Percentiles rank a stretch among this genome's conserved stretches.
These are phyloP conservation scores for Epichloe glyceriae DNA, from an alignment of 2,329 filamentous ascomycete species.

Conservation along the genomic window DNA sequence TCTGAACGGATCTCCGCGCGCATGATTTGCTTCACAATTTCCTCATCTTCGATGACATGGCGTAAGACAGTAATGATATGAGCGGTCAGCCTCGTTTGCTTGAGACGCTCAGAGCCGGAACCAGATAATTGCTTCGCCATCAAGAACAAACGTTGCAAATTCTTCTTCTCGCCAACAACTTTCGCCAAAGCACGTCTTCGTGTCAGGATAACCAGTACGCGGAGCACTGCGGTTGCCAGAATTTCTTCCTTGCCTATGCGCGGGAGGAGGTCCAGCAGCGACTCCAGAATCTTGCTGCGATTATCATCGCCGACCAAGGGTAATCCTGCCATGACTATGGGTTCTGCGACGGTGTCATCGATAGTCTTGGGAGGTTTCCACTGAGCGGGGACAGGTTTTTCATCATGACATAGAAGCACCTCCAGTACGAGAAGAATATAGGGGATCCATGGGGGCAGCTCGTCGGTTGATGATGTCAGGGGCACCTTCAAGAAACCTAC, in stretches of 20 bases:
- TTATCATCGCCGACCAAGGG: slow-evolving; percentile 45
- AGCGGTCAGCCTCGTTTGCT: slow-evolving; percentile 35
- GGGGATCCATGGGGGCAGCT: slow-evolving; percentile 83
- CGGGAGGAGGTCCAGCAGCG: slow-evolving; percentile 72
- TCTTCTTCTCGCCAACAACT: slow-evolving; percentile 71
- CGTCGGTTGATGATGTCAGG: slow-evolving; percentile 53
- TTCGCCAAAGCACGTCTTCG: slow-evolving; percentile 63
- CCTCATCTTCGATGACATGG: slow-evolving; percentile 89
- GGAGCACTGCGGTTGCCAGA: slow-evolving; percentile 68
- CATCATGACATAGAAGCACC: slow-evolving; percentile 78
- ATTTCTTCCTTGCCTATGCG: slow-evolving; percentile 78
- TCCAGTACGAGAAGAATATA: slow-evolving; percentile 85
- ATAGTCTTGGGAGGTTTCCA: slow-evolving; percentile 50
- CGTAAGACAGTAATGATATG: slow-evolving; percentile 77
- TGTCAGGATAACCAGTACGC: slow-evolving; percentile 79
- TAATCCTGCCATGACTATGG: slow-evolving; percentile 48
- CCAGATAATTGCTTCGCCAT: slow-evolving; percentile 90
- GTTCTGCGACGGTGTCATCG: slow-evolving; percentile 33
- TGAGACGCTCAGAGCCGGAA: slow-evolving; percentile 60
- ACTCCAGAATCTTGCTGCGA: slow-evolving; percentile 58
- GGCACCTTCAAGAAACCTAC: slow-evolving; percentile 66
- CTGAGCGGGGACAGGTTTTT: slow-evolving; percentile 59
- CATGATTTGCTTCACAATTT: slow-evolving; percentile 85
- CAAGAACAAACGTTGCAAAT: slow-evolving; percentile 79
- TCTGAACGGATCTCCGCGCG: slow-evolving; percentile 71